Base-by-base conservation (phyloP, 2,329 filamentous ascomycete genomes). In the Berkeleyomyces basicola region DNA sequence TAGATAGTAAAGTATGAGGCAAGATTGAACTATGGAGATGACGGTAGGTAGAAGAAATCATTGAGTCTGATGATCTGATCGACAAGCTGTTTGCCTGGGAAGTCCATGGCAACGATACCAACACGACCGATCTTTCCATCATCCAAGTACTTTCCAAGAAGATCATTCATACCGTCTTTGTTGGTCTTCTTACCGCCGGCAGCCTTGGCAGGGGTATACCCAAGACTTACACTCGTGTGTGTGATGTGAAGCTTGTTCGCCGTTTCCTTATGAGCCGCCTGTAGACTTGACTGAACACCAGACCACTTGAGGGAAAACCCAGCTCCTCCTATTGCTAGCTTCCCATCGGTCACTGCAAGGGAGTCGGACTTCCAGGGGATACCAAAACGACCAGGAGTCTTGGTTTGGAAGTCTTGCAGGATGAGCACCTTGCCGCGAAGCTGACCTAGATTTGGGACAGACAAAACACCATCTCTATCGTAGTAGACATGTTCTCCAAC, bases 121-220 rank as follows among this genome's bases (percentile, higher is more conserved):
- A 75, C 73, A 31, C 73, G 69, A 10, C n/a, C 40, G 11, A 9
- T 36, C 4, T n/a, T 3, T 14, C 44, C 16, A 16, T 57, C 47
- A 47, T 72, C 68, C 43, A 78, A 69, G 73, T 74, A 78, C 66
- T 70, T 69, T 40, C 76, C 76, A 42, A 76, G 77, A 70, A 73
- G 72, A 66, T 78, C 77, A 63, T 79, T 79, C 71, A 79, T 77
- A 36, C 77, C 77, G 5, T 37, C 33, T 7, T n/a, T n/a, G 11
- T 23, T 23, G 23, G 67, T 67, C 23, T 71, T 72, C 53, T 70
- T 68, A 0, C 77, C 77, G 0, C 77, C 77, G n/a, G 77, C 77
- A 1, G 76, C 77, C 66, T 77, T 75, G 59, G 77, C 77, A 23
- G 23, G 23, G 33, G 46, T n/a, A 11, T 43, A 37, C 16, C 57